phyloP scores from a whole-genome alignment of 495 filamentous ascomycete species.

The Chaetomium fimeti region DNA sequence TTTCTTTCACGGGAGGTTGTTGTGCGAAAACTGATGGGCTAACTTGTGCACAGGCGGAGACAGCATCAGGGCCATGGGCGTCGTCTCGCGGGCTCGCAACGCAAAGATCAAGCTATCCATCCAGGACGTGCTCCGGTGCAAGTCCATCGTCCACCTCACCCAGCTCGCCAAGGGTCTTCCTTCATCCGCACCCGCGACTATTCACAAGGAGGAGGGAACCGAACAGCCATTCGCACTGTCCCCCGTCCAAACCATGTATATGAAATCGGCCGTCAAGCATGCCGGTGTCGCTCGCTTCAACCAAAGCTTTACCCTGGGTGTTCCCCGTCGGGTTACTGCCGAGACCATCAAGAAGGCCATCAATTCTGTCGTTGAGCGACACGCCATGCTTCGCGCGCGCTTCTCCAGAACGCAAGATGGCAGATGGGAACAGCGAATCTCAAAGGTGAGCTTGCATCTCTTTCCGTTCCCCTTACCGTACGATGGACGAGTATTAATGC shows the following conservation, averaged over 20 bases:
- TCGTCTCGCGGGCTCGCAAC: constrained; percentile 24
- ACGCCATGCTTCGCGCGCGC: constrained; percentile 62
- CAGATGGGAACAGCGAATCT: constrained; percentile 31
- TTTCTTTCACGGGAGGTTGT: background rate
- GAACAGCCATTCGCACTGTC: constrained; percentile 56
- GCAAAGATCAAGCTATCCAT: constrained; percentile 27
- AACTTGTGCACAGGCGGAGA: constrained; percentile 25
- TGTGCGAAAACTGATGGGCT: background rate
- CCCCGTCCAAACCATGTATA: constrained; percentile 60
- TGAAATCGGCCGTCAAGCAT: constrained; percentile 46
- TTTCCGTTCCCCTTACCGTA: constrained; percentile 1
- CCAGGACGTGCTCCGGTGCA: constrained; percentile 32
- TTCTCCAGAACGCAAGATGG: constrained; percentile 37
- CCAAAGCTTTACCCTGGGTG: constrained; percentile 55
- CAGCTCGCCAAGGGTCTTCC: constrained; percentile 24
- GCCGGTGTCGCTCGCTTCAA: constrained; percentile 58
- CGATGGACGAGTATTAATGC: background rate
- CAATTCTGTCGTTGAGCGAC: constrained; percentile 50
- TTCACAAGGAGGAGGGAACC: constrained; percentile 33
- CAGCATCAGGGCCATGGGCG: constrained; percentile 32
- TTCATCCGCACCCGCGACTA: background rate
- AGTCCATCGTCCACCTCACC: constrained; percentile 32
- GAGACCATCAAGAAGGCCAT: constrained; percentile 44
- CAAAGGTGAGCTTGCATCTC: constrained; percentile 15
- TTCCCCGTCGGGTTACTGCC: constrained; percentile 42